Evolutionary conservation across 805 yeast genomes (phyloP).

Genomic region (Myxozyma sirexii): DNA sequence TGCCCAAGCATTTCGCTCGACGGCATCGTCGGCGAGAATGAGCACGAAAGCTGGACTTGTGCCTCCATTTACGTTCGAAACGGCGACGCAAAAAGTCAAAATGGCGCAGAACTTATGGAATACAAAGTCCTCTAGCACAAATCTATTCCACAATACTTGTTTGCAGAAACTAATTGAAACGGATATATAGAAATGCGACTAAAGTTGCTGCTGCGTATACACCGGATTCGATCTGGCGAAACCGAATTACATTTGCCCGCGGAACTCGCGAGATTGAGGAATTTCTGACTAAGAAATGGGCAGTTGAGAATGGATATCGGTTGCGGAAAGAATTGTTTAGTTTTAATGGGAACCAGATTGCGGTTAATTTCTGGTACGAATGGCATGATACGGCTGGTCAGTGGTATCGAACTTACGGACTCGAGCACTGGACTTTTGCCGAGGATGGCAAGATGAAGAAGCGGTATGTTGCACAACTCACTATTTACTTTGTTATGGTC

Average conservation of each 20-base stretch:
- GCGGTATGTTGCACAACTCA: conserved; percentile 20
- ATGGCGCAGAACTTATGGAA: conserved; percentile 33
- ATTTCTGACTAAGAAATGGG: conserved; percentile 28
- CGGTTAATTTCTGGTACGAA: conserved; percentile 34
- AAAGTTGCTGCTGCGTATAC: conserved; percentile 26
- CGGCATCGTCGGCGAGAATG: background rate
- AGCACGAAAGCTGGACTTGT: conserved; percentile 3
- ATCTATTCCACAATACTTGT: background rate
- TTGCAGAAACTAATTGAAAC: too few species aligned
- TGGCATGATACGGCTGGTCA: conserved; percentile 20
- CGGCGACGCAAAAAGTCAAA: conserved; percentile 27
- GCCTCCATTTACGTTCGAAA: conserved; percentile 28
- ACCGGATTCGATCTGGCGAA: conserved; percentile 30
- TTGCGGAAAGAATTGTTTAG: conserved; percentile 32
- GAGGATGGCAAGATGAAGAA: conserved; percentile 30
- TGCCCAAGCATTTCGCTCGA: too few species aligned
- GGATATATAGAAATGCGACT: conserved; percentile 11
- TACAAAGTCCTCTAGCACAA: conserved; percentile 8
- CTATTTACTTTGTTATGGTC: background rate
- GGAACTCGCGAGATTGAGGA: conserved; percentile 26
- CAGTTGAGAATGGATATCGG: conserved; percentile 20
- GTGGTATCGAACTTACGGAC: conserved; percentile 32
- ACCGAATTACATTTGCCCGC: conserved; percentile 21
- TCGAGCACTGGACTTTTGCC: conserved; percentile 33
- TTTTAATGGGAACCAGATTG: conserved; percentile 25